Conservation (phyloP, 75 land plant species). For the Gnetum montanum region DNA sequence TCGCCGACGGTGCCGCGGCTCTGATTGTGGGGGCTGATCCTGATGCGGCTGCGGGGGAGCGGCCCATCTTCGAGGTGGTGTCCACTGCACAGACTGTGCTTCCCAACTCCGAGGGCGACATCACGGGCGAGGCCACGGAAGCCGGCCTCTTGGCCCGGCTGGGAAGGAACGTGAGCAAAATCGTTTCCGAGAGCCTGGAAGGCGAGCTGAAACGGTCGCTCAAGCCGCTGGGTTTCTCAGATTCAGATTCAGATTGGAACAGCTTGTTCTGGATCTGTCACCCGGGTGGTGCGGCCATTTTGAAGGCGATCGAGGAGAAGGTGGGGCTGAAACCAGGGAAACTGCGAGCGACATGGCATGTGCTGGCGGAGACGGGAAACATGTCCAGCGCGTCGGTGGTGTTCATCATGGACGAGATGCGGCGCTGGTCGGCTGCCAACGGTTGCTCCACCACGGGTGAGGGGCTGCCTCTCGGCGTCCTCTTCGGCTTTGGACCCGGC, state of each 20-base stretch:
- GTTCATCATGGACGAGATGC: constrained; percentile 33
- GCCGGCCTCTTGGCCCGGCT: constrained; percentile 18
- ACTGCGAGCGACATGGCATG: constrained; percentile 11
- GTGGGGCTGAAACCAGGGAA: constrained; percentile 6
- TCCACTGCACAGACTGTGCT: constrained; percentile 10
- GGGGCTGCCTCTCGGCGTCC: constrained; percentile 33
- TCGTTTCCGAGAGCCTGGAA: constrained; percentile 18
- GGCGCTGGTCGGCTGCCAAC: constrained; percentile 11
- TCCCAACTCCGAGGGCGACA: constrained; percentile 19
- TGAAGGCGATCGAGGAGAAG: constrained; percentile 7
- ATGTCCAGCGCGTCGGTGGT: constrained; percentile 18
- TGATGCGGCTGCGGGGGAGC: constrained; percentile 5
- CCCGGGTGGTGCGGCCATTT: constrained; percentile 24
- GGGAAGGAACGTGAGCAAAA: constrained; percentile 14
- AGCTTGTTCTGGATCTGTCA: constrained; percentile 28
- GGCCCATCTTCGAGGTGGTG: constrained; percentile 15
- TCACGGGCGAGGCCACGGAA: constrained; percentile 16
- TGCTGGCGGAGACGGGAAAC: constrained; percentile 16
- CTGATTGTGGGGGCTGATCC: constrained; percentile 40
- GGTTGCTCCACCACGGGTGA: constrained; percentile 32
- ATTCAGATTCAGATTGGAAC: constrained; percentile 8
- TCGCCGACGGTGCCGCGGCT: constrained; percentile 16
- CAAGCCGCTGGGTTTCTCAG: constrained; percentile 1
- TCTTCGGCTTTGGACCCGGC: constrained; percentile 43
- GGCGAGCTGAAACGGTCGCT: constrained; percentile 3